These are phyloP conservation scores for Talaromyces verruculosus DNA, from an alignment of 2,329 filamentous ascomycete species.

Conservation along the genomic window DNA sequence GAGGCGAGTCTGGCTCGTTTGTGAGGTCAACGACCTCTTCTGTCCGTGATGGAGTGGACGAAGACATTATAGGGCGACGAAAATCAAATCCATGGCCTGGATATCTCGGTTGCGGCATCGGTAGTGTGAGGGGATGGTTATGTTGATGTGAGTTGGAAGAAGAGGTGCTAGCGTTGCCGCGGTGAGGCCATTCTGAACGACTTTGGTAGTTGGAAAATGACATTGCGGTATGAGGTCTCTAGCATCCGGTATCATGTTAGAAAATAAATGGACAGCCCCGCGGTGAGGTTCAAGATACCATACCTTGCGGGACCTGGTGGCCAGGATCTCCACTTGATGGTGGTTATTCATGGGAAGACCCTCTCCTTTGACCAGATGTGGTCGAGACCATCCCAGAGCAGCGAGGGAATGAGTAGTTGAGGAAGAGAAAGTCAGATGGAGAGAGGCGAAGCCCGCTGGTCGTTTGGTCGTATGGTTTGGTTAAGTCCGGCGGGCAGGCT, in stretches of 20 bases:
- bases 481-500: neutral
- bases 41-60: constrained; percentile 29
- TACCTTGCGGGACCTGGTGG: constrained; percentile 43
- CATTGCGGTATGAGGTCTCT: constrained; percentile 41
- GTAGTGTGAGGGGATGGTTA: constrained; percentile 27
- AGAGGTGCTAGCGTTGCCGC: constrained; percentile 29
- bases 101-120: constrained; percentile 39
- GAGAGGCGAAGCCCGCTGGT: neutral
- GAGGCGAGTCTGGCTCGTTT: constrained; percentile 44
- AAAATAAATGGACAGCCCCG: constrained; percentile 28
- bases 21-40: constrained; percentile 50
- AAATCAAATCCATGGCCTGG: constrained; percentile 58
- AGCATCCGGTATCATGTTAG: neutral
- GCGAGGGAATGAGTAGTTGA: neutral
- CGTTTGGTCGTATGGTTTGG: neutral
- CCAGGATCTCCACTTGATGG: constrained; percentile 38
- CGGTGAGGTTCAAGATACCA: constrained; percentile 29
- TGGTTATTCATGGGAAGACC: constrained; percentile 38
- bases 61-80: constrained; percentile 51
- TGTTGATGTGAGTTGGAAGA: constrained; percentile 21
- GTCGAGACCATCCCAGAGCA: constrained; percentile 7
- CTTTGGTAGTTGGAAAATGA: constrained; percentile 32
- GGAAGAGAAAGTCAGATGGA: neutral
- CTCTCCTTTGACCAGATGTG: constrained; percentile 14
- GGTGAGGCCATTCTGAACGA: constrained; percentile 30